Evolutionary conservation across 805 yeast genomes (phyloP), one percentile per base, ranked within the genome.

Genomic region (Cyberlindnera misumaiensis): DNA sequence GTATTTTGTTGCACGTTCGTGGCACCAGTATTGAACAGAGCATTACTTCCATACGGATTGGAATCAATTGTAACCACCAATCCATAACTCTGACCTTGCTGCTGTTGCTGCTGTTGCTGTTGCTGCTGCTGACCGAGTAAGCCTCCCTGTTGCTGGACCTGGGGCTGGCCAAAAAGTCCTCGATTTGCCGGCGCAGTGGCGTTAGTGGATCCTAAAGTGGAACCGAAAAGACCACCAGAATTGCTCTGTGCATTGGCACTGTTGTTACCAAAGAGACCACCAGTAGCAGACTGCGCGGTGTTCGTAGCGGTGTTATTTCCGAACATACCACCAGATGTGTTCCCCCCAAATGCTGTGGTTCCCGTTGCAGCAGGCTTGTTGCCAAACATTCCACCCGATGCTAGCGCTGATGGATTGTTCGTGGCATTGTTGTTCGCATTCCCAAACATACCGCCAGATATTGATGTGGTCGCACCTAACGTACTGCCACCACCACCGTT

Each of bases 1-100:
- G 71, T 64, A 18, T 62, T 56, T 16, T 62, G 37, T 6, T 27
- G 14, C 12, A 64, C 55, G 22, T 52, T 49, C 9, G 63, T 64
- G n/a, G 61, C 53, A 25, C 59, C 57, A 22, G 58, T 49, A 31
- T 56, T 58, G 49, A 84, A 86, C 37, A 89, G 64, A 5, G 88
- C 83, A 49, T 80, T 80, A 34, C 75, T 71, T 2, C 96, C 95
- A 55, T 85, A 89, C 32, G 96, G 96, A 55, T 82, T 75, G 42
- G 69, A 67, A 41, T 63, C 67, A 38, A 62, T 55, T 38, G 63
- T 46, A 36, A 46, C 56, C 34, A 58, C 53, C 13, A 59, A 49
- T 28, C 44, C 48, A 14, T 48, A 45, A 6, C 49, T 43, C 44
- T 55, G 45, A 16, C 43, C 45, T 20, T 41, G 36, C n/a, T 27